Evolutionary conservation across 192 early-diverging fungal species (phyloP).

Genomic region (Linnemannia exigua): DNA sequence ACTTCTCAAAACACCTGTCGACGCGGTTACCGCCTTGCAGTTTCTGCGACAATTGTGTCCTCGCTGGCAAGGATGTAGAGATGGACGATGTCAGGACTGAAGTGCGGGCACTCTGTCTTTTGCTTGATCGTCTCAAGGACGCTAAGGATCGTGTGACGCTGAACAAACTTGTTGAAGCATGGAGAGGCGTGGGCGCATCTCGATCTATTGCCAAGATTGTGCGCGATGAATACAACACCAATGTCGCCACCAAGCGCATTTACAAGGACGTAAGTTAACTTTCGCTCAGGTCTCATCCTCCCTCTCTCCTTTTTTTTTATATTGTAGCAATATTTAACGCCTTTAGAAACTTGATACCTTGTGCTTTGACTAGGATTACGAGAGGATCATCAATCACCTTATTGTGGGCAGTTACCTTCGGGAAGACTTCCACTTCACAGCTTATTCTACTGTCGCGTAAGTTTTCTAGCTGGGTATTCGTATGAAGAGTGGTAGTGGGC

Average conservation of each 20-base stretch:
- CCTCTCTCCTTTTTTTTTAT: background rate
- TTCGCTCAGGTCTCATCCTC: too few relatives aligned
- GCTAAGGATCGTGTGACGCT: constrained; percentile 64
- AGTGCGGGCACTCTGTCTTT: constrained; percentile 44
- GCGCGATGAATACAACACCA: constrained; percentile 40
- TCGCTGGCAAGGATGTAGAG: constrained; percentile 33
- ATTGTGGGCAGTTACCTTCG: constrained; percentile 64
- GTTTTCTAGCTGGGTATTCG: background rate
- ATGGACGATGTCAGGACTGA: constrained; percentile 64
- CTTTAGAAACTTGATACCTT: too few relatives aligned
- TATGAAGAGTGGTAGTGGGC: background rate
- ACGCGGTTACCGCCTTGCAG: constrained; percentile 46
- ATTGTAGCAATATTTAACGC: too few relatives aligned
- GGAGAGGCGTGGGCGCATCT: constrained; percentile 56
- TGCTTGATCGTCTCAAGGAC: constrained; percentile 40
- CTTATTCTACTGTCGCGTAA: constrained; percentile 73
- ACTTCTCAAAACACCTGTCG: constrained; percentile 62
- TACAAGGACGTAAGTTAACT: constrained; percentile 41
- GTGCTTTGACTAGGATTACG: constrained; percentile 57
- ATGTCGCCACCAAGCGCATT: constrained; percentile 36
- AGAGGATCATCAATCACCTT: constrained; percentile 69
- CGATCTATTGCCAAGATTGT: constrained; percentile 52
- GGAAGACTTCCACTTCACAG: constrained; percentile 75
- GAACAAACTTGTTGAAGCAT: constrained; percentile 62
- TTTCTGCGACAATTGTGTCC: constrained; percentile 64